Evolutionary conservation across 176 grass and related monocot species (phyloP), one percentile per base, ranked within the genome.

Genomic region (Eremochloa ophiuroides): DNA sequence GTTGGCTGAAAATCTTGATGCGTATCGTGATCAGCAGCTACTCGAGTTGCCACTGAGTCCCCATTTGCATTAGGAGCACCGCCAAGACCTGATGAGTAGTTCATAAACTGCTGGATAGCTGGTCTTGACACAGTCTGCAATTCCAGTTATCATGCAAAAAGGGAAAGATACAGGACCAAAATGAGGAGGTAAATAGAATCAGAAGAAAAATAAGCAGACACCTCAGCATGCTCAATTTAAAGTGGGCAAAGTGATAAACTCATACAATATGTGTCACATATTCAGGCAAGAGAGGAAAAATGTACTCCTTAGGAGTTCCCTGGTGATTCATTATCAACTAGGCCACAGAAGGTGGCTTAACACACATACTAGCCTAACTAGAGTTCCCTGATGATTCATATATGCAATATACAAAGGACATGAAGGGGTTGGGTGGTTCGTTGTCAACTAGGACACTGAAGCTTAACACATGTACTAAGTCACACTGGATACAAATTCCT

Each of bases 1-100:
- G 86, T 85, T 64, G 84, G 92, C 74, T 87, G 87, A 73, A 94
- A 94, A 62, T 94, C 93, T 83, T 89, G 81, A 80, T 94, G 93
- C 8, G 93, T 91, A 87, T 91, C 84, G 48, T 82, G 34, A 83
- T 94, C 93, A 66, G 75, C 89, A 66, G 86, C 67, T 71, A 94
- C 78, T 30, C 73, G 77, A 39, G 86, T 74, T 64, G 88, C 18
- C 27, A 25, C 48, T 26, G 83, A 33, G 27, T 72, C 82, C 35
- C 74, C 82, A 33, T 73, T 61, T 44, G 48, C 13, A 71, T 34
- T 67, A 84, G 92, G 48, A 88, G 85, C 71, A 59, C 75, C 75
- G 31, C 35, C 44, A 76, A 44, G 64, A 29, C 77, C 63, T 34
- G 92, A 74, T n/a, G 83, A 91, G 61, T 87, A 91, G 13, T 42